These are phyloP conservation scores for Chaetomium strumarium DNA, from an alignment of 2,329 filamentous ascomycete genomes.

Conservation along the genomic window DNA sequence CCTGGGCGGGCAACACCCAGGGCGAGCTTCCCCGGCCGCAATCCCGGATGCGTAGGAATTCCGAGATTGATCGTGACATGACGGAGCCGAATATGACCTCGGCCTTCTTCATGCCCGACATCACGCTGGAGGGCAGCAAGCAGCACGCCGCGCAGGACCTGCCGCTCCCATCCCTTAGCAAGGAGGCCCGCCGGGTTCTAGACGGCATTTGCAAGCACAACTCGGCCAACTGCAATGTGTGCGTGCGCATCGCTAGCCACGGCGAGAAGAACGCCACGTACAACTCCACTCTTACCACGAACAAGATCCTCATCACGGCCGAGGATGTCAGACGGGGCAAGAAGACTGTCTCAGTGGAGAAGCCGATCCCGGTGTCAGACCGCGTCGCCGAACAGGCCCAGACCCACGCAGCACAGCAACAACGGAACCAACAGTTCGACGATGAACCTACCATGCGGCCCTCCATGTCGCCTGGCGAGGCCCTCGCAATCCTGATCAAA, in stretches of 20 bases:
- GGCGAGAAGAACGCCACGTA: constrained; percentile 12
- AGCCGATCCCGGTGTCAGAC: constrained; percentile 61
- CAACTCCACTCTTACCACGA: background rate
- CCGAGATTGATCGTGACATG: constrained; percentile 23
- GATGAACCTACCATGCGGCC: constrained; percentile 58
- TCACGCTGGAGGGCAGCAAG: constrained; percentile 43
- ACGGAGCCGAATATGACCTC: constrained; percentile 52
- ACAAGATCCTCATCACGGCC: constrained; percentile 30
- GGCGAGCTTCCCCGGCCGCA: constrained; percentile 18
- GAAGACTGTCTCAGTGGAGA: constrained; percentile 56
- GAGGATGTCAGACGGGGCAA: constrained; percentile 38
- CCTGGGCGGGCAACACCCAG: constrained; percentile 17
- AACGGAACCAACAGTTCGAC: background rate
- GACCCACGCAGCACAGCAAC: constrained; percentile 7
- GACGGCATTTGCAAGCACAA: constrained; percentile 50
- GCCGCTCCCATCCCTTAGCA: constrained; percentile 43
- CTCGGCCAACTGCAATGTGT: constrained; percentile 52
- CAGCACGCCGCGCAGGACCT: constrained; percentile 28
- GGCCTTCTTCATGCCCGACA: constrained; percentile 53
- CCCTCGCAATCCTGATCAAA: constrained; percentile 79
- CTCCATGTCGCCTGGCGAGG: constrained; percentile 62
- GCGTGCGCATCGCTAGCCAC: constrained; percentile 43
- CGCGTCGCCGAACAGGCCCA: constrained; percentile 41
- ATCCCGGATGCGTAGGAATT: constrained; percentile 27
- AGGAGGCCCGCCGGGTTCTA: constrained; percentile 47